A percentile compares a stretch with the other conserved stretches of the same genome.
Evolutionary conservation across 208 protist species (phyloP).

Genomic region (Wallacemonas sp.): DNA sequence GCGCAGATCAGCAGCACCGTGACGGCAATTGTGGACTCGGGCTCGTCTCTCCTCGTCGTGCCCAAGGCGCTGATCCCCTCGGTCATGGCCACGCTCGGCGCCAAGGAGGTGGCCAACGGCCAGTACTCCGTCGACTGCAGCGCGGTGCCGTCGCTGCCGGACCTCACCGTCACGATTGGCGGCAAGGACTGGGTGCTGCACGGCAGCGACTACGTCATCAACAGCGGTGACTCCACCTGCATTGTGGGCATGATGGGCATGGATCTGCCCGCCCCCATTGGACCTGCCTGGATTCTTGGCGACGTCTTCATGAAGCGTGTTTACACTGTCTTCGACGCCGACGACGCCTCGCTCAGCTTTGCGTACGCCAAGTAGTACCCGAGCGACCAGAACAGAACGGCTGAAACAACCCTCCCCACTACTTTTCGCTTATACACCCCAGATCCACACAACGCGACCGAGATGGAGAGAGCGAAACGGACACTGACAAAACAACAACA

Average conservation of each 20-base stretch:
- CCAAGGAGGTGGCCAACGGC: constrained; percentile 37
- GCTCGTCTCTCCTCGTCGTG: constrained; percentile 94
- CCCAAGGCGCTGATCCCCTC: constrained; percentile 52
- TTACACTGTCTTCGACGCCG: constrained; percentile 62
- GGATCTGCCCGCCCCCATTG: constrained; percentile 39
- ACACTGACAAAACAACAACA: too few species aligned
- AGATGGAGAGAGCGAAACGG: too few species aligned
- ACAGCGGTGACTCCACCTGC: constrained; percentile 47
- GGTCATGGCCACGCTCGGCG: constrained; percentile 54
- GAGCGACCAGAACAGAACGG: not conserved
- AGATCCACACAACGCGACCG: too few species aligned
- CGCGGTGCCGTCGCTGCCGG: constrained; percentile 55
- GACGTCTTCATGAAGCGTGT: constrained; percentile 62
- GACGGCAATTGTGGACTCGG: constrained; percentile 90
- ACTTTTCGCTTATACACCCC: too few species aligned
- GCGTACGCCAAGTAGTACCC: constrained; percentile 45
- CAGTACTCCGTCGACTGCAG: constrained; percentile 55
- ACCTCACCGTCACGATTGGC: constrained; percentile 62
- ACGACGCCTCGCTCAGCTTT: constrained; percentile 50
- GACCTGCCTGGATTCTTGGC: constrained; percentile 48
- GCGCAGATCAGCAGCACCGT: constrained; percentile 39
- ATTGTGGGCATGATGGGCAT: constrained; percentile 57
- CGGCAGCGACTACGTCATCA: constrained; percentile 87
- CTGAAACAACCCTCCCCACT: too few species aligned
- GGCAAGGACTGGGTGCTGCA: constrained; percentile 68